These are phyloP conservation scores for Fusarium dimerum DNA, from an alignment of 2,329 filamentous ascomycete genomes.

Conservation along the genomic window DNA sequence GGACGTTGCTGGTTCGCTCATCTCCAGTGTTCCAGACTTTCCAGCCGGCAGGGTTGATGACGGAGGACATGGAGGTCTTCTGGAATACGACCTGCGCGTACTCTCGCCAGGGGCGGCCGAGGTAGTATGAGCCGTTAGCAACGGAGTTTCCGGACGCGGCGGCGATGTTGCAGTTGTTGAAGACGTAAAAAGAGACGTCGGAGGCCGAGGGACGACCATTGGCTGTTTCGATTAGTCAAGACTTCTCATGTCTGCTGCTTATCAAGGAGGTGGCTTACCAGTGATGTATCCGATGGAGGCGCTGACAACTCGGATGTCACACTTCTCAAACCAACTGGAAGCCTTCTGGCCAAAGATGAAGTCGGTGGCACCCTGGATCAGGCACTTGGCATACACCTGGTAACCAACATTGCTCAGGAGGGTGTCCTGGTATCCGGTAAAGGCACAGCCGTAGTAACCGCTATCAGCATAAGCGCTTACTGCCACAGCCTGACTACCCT, in stretches of 20 bases:
- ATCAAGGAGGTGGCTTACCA: conserved; percentile 29
- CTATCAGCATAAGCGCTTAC: conserved; percentile 44
- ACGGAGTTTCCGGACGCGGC: conserved; percentile 41
- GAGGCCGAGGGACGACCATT: conserved; percentile 40
- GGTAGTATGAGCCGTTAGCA: conserved; percentile 42
- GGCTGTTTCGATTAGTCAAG: conserved; percentile 28
- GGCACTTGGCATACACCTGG: conserved; percentile 47
- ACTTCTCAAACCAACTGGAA: conserved; percentile 45
- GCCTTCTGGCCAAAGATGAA: conserved; percentile 50
- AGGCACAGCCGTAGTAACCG: conserved; percentile 48
- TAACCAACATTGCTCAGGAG: conserved; percentile 46
- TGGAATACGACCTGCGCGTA: conserved; percentile 52
- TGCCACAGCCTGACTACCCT: conserved; percentile 49
- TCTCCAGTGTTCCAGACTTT: conserved; percentile 51
- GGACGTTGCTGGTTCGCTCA: conserved; percentile 51
- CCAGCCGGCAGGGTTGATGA: conserved; percentile 64
- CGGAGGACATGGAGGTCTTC: conserved; percentile 48
- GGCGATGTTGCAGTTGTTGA: conserved; percentile 46
- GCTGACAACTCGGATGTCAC: conserved; percentile 41
- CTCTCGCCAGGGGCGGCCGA: conserved; percentile 50
- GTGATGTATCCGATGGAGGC: conserved; percentile 42
- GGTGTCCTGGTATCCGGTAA: conserved; percentile 53
- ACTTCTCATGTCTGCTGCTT: rapidly evolving
- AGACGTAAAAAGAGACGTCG: conserved; percentile 45
- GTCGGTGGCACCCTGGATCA: conserved; percentile 51